phyloP scores from a whole-genome alignment of 2,329 filamentous ascomycete genomes.

The Penicillium sp. region DNA sequence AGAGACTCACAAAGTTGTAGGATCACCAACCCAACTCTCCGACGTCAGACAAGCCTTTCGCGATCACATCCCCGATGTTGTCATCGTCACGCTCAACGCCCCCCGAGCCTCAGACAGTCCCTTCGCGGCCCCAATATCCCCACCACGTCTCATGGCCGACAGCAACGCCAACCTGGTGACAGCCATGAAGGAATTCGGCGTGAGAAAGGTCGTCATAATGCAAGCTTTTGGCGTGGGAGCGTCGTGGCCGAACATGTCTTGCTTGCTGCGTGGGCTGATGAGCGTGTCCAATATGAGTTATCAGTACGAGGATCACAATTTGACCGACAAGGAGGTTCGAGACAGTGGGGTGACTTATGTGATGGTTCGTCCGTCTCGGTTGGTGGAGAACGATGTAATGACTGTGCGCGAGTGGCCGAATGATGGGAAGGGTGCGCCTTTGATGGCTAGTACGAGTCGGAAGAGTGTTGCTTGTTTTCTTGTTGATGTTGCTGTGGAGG shows the following conservation, averaged over 20 bases:
- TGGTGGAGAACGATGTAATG: slow-evolving; percentile 43
- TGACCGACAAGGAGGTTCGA: slow-evolving; percentile 48
- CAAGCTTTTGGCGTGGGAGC: slow-evolving; percentile 53
- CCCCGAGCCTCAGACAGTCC: slow-evolving; percentile 50
- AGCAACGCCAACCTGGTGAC: slow-evolving; percentile 41
- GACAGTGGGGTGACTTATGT: slow-evolving; percentile 42
- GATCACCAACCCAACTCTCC: slow-evolving; percentile 23
- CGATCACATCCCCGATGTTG: slow-evolving; percentile 30
- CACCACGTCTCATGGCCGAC: slow-evolving; percentile 51
- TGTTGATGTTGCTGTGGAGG: slow-evolving; percentile 46
- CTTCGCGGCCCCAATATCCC: slow-evolving; percentile 49
- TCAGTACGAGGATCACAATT: slow-evolving; percentile 52
- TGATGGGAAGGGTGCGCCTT: slow-evolving; percentile 44
- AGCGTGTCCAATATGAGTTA: slow-evolving; percentile 50
- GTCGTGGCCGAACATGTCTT: slow-evolving; percentile 47
- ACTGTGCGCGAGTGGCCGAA: slow-evolving; percentile 46
- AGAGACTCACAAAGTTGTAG: neutral
- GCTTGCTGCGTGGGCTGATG: slow-evolving; percentile 49
- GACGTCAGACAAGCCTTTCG: slow-evolving; percentile 25
- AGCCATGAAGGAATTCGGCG: slow-evolving; percentile 40
- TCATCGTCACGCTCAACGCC: slow-evolving; percentile 55
- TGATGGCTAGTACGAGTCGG: slow-evolving; percentile 42
- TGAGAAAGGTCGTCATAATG: slow-evolving; percentile 52
- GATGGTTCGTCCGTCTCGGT: slow-evolving; percentile 48
- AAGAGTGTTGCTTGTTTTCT: slow-evolving; percentile 51